phyloP scores from a whole-genome alignment of 176 grass and related monocot genomes.

The Ananas comosus region DNA sequence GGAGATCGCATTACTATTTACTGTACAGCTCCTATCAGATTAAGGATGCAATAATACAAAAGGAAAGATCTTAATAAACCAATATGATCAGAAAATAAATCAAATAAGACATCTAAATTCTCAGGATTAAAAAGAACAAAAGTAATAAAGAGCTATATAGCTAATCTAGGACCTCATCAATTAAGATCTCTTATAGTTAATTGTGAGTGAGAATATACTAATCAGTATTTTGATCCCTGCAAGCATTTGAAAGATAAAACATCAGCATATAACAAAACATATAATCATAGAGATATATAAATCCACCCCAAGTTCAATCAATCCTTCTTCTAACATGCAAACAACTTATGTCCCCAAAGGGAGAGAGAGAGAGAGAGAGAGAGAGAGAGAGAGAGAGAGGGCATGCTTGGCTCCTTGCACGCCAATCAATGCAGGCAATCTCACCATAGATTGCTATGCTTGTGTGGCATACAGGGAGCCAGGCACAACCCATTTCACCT shows the following conservation, averaged over 20 bases:
- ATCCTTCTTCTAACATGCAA: neutral
- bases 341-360: neutral
- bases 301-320: neutral
- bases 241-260: neutral
- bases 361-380: neutral
- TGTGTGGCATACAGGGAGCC: conserved; percentile 34
- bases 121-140: too few species aligned
- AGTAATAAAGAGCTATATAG: neutral
- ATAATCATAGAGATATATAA: neutral
- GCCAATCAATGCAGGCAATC: conserved; percentile 23
- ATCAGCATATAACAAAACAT: neutral
- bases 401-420: conserved; percentile 32
- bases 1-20: too few species aligned
- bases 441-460: conserved; percentile 13
- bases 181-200: neutral
- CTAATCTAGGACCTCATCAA: neutral
- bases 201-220: neutral
- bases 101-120: too few species aligned
- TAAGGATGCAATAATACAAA: too few species aligned
- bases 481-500: conserved; percentile 16
- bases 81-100: too few species aligned
- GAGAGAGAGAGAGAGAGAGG: conserved; percentile 7
- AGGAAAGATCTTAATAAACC: too few species aligned
- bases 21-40: too few species aligned
- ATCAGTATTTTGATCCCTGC: neutral